phyloP scores from a whole-genome alignment of 352 stramenopile genomes.

The Globisporangium camurandrum region DNA sequence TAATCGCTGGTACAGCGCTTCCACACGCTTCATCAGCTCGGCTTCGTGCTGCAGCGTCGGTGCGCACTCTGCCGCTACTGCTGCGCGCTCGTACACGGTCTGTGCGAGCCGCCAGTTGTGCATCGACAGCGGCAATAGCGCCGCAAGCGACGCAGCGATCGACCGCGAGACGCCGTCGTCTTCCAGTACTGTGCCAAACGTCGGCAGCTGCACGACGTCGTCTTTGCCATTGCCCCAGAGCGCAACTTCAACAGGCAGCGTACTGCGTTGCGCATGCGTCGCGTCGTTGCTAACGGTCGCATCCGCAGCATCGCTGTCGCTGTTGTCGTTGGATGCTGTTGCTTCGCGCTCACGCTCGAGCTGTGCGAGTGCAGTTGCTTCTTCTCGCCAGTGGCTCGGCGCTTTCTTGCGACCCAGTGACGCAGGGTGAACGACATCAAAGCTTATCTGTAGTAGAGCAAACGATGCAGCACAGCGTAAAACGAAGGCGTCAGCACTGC shows the following conservation, averaged over 20 bases:
- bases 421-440: conserved; percentile 33
- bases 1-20: conserved; percentile 48
- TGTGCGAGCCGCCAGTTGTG: conserved; percentile 66
- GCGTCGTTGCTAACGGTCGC: not conserved
- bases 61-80: conserved; percentile 41
- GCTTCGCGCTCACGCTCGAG: conserved; percentile 17
- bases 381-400: conserved; percentile 36
- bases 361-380: conserved; percentile 16
- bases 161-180: conserved; percentile 68
- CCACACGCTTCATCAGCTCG: conserved; percentile 31
- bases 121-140: conserved; percentile 53
- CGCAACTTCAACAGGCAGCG: conserved; percentile 3
- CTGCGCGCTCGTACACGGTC: conserved; percentile 46
- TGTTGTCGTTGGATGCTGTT: no score
- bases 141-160: conserved; percentile 39
- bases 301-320: no score
- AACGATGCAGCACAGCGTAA: no score
- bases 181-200: conserved; percentile 48
- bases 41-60: conserved; percentile 42
- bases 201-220: conserved; percentile 17
- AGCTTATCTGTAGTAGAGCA: conserved; percentile 8
- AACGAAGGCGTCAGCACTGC: no score
- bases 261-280: not conserved
- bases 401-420: conserved; percentile 22
- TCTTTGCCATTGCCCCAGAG: conserved; percentile 12